Conservation (phyloP, 2,329 filamentous ascomycete species). For the Emergomyces africanus region DNA sequence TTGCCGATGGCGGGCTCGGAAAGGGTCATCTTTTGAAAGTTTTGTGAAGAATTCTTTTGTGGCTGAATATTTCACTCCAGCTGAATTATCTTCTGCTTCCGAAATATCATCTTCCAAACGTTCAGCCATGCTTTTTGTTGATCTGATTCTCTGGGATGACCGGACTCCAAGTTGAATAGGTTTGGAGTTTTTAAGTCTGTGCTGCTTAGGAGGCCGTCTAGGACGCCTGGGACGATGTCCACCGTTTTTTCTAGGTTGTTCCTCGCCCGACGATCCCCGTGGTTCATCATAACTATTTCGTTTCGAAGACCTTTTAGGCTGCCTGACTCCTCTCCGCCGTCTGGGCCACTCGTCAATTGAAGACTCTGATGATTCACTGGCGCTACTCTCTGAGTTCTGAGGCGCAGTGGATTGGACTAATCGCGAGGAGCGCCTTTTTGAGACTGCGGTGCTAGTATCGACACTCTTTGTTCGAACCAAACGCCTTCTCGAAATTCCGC, state of each 20-base stretch:
- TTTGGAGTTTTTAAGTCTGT: not conserved
- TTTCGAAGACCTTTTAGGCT: not conserved
- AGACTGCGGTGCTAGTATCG: not conserved
- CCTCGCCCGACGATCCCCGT: not conserved
- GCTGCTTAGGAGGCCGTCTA: not conserved
- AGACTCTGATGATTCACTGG: not conserved
- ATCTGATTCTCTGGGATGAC: slow-evolving; percentile 6
- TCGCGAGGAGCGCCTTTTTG: not conserved
- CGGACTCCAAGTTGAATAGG: slow-evolving; percentile 5
- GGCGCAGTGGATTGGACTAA: not conserved
- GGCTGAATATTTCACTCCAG: slow-evolving; percentile 24
- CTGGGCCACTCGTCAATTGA: not conserved
- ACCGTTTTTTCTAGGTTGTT: not conserved
- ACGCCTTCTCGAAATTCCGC: not conserved
- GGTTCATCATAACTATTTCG: not conserved
- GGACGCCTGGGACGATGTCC: not conserved
- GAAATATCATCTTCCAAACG: slow-evolving; percentile 36
- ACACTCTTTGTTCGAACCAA: not conserved
- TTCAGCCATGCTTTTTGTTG: slow-evolving; percentile 33
- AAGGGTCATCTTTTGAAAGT: slow-evolving; percentile 49
- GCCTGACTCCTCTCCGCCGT: not conserved
- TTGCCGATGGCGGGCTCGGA: slow-evolving; percentile 55
- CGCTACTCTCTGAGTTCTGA: not conserved
- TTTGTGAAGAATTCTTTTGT: slow-evolving; percentile 63
- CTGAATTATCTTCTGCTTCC: slow-evolving; percentile 10